Percentiles rank a stretch among this genome's conserved stretches.
Evolutionary conservation across 2,329 filamentous ascomycete genomes (phyloP).

Genomic region (Septoria linicola): DNA sequence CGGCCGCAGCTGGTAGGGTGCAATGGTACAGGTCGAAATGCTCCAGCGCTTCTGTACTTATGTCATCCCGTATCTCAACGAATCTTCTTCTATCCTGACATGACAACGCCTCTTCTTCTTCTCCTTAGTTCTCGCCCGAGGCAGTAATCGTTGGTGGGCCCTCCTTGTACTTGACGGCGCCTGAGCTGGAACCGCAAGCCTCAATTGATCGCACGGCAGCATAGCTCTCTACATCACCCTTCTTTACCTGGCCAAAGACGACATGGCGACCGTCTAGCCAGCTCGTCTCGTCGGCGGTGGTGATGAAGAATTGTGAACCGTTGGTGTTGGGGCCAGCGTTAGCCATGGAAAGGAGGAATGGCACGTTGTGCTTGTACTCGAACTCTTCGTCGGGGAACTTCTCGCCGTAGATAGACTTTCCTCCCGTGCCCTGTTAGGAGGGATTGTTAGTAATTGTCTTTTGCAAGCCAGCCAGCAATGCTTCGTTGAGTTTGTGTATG

Average conservation of each 20-base stretch:
- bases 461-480: no score
- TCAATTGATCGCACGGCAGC: constrained; percentile 60
- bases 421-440: constrained; percentile 74
- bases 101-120: constrained; percentile 1
- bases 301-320: constrained; percentile 73
- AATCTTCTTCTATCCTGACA: background rate
- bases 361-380: constrained; percentile 82
- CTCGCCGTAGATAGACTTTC: constrained; percentile 94
- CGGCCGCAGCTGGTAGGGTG: background rate
- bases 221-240: constrained; percentile 54
- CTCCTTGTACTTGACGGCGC: constrained; percentile 53
- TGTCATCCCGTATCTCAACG: background rate
- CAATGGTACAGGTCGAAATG: background rate
- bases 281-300: constrained; percentile 63
- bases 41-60: background rate
- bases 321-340: constrained; percentile 97
- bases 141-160: constrained; percentile 51
- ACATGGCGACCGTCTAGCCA: constrained; percentile 80
- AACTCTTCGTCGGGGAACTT: constrained; percentile 99
- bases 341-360: constrained; percentile 95
- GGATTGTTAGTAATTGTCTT: constrained; percentile 14
- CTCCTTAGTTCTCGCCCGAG: constrained; percentile 43
- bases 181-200: constrained; percentile 56
- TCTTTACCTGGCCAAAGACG: constrained; percentile 73
- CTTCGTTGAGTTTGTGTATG: no score